Evolutionary conservation across 2,329 filamentous ascomycete species (phyloP), one percentile per base, ranked within the genome.

Genomic region (Thelonectria rubi): DNA sequence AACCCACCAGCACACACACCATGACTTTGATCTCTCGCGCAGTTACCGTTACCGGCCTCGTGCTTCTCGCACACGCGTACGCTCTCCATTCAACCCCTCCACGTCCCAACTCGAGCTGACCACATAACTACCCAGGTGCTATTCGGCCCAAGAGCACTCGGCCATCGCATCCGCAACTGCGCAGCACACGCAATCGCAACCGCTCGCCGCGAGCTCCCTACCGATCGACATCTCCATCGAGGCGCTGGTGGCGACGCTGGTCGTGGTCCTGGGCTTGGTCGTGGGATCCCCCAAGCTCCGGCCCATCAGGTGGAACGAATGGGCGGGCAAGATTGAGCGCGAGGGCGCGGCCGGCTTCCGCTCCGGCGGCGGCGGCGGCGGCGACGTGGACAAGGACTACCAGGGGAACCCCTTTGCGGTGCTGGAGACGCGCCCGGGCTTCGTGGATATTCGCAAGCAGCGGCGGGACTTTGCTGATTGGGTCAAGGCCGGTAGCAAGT

Each of bases 111-210:
- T 47, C 40, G 30, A 51, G 42, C 62, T 72, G 55, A 74, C 64
- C 48, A 21, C 60, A 49, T 54, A 34, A 24, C 59, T 47, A 10
- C 15, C 55, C 75, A 99, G 95, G 66, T 96, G 94, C 80, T 99
- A 98, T 80, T 99, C 95, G 53, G 93, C 94, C 48, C 91, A 97
- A 78, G 95, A 99, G 80, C 92, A 97, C 80, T 91, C 92, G 7
- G 84, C 88, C 20, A 86, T 97, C 51, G 87, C 89, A 69, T 86
- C 89, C 58, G 81, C 82, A 34, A 77, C 82, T 55, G 75, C 80
- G 45, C 79, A 81, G 30, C 75, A 82, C 43, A 72, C 80, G 4
- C 72, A 79, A 24, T 76, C 83, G 4, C 77, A 81, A 30, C 72
- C 78, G 18, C 73, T 79, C 14, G 71, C 79, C 3, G 68, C 76